Conservation (phyloP, 164 flowering plant species). For the Liquidambar formosana region DNA sequence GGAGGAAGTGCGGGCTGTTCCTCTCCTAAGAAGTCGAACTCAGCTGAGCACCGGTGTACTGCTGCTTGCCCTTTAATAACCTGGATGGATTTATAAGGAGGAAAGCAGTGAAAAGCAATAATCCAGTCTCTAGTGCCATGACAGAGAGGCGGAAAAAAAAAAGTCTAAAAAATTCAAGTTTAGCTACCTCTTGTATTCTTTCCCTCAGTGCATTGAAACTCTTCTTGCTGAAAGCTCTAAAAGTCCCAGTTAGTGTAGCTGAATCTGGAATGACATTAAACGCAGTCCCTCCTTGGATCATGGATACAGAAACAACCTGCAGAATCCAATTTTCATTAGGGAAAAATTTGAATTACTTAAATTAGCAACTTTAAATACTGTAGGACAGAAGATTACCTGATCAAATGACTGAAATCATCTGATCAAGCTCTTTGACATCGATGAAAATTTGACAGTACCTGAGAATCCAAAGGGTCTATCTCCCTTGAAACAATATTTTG, state of each 20-base stretch:
- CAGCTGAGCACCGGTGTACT: slow-evolving; percentile 52
- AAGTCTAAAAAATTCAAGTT: no score
- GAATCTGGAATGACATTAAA: slow-evolving; percentile 60
- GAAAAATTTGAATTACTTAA: background rate
- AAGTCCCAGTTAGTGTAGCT: slow-evolving; percentile 55
- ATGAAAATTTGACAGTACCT: slow-evolving; percentile 29
- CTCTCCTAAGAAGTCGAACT: slow-evolving; percentile 36
- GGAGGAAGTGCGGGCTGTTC: slow-evolving; percentile 53
- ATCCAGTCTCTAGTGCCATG: no score
- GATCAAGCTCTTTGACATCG: background rate
- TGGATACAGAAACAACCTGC: slow-evolving; percentile 68
- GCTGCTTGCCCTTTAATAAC: slow-evolving; percentile 53
- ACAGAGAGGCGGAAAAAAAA: no score
- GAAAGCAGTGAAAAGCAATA: no score
- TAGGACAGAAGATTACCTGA: background rate
- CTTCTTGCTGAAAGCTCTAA: slow-evolving; percentile 52
- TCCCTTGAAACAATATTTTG: slow-evolving; percentile 71
- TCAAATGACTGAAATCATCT: slow-evolving; percentile 1
- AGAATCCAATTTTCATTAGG: background rate
- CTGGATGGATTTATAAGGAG: no score
- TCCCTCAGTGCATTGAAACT: slow-evolving; percentile 40
- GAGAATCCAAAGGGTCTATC: slow-evolving; percentile 64
- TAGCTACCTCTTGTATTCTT: slow-evolving; percentile 61
- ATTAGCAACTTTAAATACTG: no score
- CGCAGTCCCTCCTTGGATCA: slow-evolving; percentile 50